Evolutionary conservation across 495 filamentous ascomycete species (phyloP), one percentile per base, ranked within the genome.

Genomic region (Letharia lupina): DNA sequence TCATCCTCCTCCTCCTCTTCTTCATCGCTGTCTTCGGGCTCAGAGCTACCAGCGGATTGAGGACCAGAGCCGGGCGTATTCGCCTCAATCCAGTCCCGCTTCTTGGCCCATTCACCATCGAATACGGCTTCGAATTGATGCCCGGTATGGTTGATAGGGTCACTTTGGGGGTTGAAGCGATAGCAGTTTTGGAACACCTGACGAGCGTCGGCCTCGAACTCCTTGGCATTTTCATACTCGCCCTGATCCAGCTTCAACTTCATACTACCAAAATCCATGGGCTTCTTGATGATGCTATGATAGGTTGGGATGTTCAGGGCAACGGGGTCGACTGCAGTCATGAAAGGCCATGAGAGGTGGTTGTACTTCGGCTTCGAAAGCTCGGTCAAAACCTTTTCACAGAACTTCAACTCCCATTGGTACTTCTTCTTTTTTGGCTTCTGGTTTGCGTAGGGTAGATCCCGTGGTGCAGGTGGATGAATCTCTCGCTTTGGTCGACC

Each of bases 271-370:
- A 98, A 78, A 71, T 98, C 94, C 94, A 98, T 98, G 3, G 94
- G 94, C 71, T 91, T 89, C 79, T 95, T 97, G 76, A 98, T 89
- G 69, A 98, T 77, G 70, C 87, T 91, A 74, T 92, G 91, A 72
- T 98, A 98, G 23, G 88, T 84, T 2, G 94, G 94, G 65, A 98
- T 97, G 76, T 95, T 93, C 65, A 96, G 77, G 7, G 92, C 93
- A 33, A 97, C 93, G 0, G 95, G 93, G 70, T 98, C 94, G 20
- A 98, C 94, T 0, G 93, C 90, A 7, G 77, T 74, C 70, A 89
- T 78, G 77, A 98, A 98, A 48, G 89, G 85, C 41, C 78, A 78
- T 8, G 89, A 86, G 69, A 86, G 79, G 3, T 72, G 69, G 39
- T 77, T 79, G 71, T 96, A 84, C 73, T 90, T 91, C 0, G 83